Evolutionary conservation across 192 early-diverging fungal species (phyloP).

Genomic region (Physocladia obscura): DNA sequence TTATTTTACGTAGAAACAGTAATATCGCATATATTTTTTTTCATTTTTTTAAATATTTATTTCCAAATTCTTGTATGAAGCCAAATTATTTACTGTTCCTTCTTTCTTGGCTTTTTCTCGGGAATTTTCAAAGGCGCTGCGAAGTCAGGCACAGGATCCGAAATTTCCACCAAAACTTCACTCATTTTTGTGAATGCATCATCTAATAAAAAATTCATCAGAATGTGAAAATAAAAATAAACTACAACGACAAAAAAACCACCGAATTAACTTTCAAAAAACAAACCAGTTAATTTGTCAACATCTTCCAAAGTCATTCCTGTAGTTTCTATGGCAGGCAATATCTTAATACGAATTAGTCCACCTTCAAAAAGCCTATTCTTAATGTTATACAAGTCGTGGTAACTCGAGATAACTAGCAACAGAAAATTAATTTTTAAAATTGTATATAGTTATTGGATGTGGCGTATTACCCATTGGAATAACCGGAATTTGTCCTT

Average conservation of each 20-base stretch:
- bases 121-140: constrained; percentile 19
- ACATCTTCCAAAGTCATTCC: constrained; percentile 37
- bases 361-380: constrained; percentile 39
- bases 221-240: not conserved
- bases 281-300: constrained; percentile 26
- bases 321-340: constrained; percentile 33
- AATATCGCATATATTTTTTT: too few relatives aligned
- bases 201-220: not conserved
- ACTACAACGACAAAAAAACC: not conserved
- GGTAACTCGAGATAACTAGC: constrained; percentile 71
- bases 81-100: too few relatives aligned
- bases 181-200: not conserved
- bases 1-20: not conserved
- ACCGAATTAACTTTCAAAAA: not conserved
- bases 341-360: constrained; percentile 38
- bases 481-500: constrained; percentile 82
- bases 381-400: constrained; percentile 34
- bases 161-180: constrained; percentile 23
- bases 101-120: too few relatives aligned
- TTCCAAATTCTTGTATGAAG: too few relatives aligned
- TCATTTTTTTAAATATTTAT: too few relatives aligned
- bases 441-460: too few relatives aligned
- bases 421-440: not conserved
- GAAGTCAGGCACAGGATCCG: constrained; percentile 12
- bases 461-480: constrained; percentile 61